Conservation (phyloP, 306 rosid genomes). For the Quercus mongolica region DNA sequence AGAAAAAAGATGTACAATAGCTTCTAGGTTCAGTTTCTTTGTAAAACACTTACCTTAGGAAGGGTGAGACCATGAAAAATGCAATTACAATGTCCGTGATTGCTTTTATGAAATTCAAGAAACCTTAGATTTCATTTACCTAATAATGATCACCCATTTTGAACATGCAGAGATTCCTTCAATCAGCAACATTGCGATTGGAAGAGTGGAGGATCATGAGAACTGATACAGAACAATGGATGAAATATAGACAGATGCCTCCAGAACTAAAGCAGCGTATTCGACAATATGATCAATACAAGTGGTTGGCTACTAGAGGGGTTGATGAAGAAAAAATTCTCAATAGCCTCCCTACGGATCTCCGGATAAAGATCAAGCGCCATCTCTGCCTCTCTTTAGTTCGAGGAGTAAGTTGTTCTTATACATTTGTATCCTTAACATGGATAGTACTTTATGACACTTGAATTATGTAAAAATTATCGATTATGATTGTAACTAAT, state of each 20-base stretch:
- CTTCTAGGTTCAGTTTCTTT: too few relatives aligned
- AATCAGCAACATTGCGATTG: constrained; percentile 75
- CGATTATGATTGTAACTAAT: too few relatives aligned
- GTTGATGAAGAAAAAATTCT: constrained; percentile 84
- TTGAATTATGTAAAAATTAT: too few relatives aligned
- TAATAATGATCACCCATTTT: not conserved
- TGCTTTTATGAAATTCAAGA: too few relatives aligned
- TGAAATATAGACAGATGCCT: constrained; percentile 89
- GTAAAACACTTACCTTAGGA: too few relatives aligned
- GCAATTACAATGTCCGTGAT: too few relatives aligned
- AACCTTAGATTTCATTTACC: too few relatives aligned
- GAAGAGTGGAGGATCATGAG: constrained; percentile 96
- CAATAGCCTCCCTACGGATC: constrained; percentile 72
- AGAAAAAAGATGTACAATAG: too few relatives aligned
- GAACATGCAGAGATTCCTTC: constrained; percentile 64
- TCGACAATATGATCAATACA: constrained; percentile 79
- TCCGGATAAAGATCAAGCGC: constrained; percentile 86
- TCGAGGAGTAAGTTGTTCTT: constrained; percentile 56
- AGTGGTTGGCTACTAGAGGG: constrained; percentile 92
- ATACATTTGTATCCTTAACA: too few relatives aligned
- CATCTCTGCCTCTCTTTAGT: constrained; percentile 92
- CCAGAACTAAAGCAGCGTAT: constrained; percentile 62
- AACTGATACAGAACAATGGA: constrained; percentile 92
- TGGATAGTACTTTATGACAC: too few relatives aligned
- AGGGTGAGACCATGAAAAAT: too few relatives aligned